A percentile compares a stretch with the other conserved stretches of the same genome.
These are phyloP conservation scores for Gymnopus androsaceus DNA, from an alignment of 1,284 basidiomycete genomes.

Conservation along the genomic window DNA sequence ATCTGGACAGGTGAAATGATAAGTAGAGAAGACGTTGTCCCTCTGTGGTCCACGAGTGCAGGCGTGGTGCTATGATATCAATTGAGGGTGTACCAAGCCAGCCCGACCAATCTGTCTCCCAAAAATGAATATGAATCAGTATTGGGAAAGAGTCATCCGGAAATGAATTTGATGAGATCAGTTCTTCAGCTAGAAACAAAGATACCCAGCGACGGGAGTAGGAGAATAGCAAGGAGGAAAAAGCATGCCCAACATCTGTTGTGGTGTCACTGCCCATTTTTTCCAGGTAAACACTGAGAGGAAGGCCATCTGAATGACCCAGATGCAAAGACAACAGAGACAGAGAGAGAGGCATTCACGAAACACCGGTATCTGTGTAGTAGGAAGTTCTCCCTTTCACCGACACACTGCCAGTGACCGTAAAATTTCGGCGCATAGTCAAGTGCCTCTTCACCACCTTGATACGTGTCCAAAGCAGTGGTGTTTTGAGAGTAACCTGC, in stretches of 20 bases:
- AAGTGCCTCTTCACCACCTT: background rate
- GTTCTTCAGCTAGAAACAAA: background rate
- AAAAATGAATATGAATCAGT: background rate
- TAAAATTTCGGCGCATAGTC: too few relatives aligned
- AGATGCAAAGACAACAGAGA: background rate
- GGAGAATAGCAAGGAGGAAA: background rate
- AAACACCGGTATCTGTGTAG: background rate
- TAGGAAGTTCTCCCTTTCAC: too few relatives aligned
- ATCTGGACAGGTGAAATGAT: background rate
- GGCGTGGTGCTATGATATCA: background rate
- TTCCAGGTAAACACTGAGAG: too few relatives aligned
- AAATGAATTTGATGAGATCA: background rate
- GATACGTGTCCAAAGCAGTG: constrained; percentile 59
- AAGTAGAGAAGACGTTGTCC: background rate
- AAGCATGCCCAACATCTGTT: background rate
- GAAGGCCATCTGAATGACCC: background rate
- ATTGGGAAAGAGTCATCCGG: background rate
- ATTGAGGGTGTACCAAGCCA: too few relatives aligned
- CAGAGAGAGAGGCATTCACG: background rate
- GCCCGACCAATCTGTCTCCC: background rate
- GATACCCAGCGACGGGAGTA: too few relatives aligned
- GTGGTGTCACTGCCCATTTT: too few relatives aligned
- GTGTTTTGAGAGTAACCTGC: too few relatives aligned
- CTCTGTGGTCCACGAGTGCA: background rate
- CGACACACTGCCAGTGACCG: too few relatives aligned